A percentile compares a stretch with the other conserved stretches of the same genome.
phyloP scores from a whole-genome alignment of 2,329 filamentous ascomycete species.

The Fusarium sp. region DNA sequence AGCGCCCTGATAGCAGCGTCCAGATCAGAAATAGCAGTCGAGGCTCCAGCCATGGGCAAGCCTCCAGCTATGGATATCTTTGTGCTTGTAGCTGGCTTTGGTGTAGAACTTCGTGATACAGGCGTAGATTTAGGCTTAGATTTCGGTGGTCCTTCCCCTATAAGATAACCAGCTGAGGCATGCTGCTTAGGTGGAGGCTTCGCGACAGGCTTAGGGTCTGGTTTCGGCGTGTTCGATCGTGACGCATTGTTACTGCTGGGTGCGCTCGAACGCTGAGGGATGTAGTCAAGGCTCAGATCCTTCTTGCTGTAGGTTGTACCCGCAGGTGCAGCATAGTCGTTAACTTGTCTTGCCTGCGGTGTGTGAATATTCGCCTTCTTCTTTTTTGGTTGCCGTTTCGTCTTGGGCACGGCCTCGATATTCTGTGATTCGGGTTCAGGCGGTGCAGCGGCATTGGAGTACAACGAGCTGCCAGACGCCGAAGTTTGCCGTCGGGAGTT shows the following conservation, averaged over 20 bases:
- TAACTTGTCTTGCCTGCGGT: constrained; percentile 69
- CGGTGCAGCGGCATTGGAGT: constrained; percentile 42
- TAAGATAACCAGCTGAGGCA: constrained; percentile 78
- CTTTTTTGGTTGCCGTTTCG: constrained; percentile 60
- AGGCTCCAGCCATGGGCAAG: constrained; percentile 83
- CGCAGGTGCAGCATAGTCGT: constrained; percentile 71
- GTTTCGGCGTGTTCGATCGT: constrained; percentile 52
- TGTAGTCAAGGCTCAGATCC: constrained; percentile 77
- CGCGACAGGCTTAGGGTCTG: constrained; percentile 45
- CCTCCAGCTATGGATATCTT: constrained; percentile 82
- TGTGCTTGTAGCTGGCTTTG: constrained; percentile 65
- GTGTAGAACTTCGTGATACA: constrained; percentile 63
- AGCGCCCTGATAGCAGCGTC: constrained; percentile 87
- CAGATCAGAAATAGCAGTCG: constrained; percentile 76
- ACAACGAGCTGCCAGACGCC: constrained; percentile 30
- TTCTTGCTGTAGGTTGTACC: constrained; percentile 82
- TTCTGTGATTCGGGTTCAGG: constrained; percentile 36
- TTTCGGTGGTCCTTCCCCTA: constrained; percentile 77
- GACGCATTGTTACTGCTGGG: constrained; percentile 53
- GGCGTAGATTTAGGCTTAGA: constrained; percentile 67
- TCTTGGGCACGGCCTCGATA: constrained; percentile 61
- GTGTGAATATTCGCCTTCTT: constrained; percentile 74
- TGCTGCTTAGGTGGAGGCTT: constrained; percentile 65
- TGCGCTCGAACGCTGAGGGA: constrained; percentile 62
- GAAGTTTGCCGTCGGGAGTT: constrained; percentile 72